Evolutionary conservation across 768 basidiomycete species (phyloP).

Genomic region (Hericium erinaceus): DNA sequence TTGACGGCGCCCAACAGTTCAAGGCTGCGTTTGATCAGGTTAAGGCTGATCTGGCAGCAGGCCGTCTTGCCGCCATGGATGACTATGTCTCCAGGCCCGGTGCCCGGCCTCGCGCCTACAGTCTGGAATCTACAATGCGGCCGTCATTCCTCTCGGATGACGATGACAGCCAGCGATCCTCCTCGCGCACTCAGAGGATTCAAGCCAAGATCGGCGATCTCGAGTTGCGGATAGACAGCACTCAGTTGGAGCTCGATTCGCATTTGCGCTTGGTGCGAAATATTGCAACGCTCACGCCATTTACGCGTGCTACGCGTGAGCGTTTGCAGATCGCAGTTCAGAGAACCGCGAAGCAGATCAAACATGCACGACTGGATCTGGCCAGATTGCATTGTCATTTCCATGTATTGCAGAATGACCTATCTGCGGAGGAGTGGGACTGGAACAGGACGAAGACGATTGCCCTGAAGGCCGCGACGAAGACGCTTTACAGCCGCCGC

Average conservation of each 20-base stretch:
- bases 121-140: constrained; percentile 21
- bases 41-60: constrained; percentile 72
- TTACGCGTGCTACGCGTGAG: constrained; percentile 77
- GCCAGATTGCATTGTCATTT: constrained; percentile 69
- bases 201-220: constrained; percentile 56
- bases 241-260: constrained; percentile 51
- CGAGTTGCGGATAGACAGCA: constrained; percentile 43
- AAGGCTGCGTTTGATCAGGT: constrained; percentile 81
- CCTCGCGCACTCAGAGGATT: constrained; percentile 49
- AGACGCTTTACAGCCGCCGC: constrained; percentile 43
- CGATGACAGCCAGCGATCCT: constrained; percentile 16
- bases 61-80: constrained; percentile 26
- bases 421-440: constrained; percentile 59
- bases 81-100: constrained; percentile 18
- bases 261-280: constrained; percentile 72
- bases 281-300: constrained; percentile 78
- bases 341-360: constrained; percentile 53
- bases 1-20: constrained; percentile 57
- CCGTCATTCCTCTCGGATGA: constrained; percentile 9
- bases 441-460: constrained; percentile 58
- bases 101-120: constrained; percentile 23
- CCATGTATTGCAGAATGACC: constrained; percentile 63
- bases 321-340: constrained; percentile 56
- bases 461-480: constrained; percentile 67
- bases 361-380: constrained; percentile 60